These are phyloP conservation scores for Hypoxylon cercidicola DNA, from an alignment of 495 filamentous ascomycete species.

Conservation along the genomic window DNA sequence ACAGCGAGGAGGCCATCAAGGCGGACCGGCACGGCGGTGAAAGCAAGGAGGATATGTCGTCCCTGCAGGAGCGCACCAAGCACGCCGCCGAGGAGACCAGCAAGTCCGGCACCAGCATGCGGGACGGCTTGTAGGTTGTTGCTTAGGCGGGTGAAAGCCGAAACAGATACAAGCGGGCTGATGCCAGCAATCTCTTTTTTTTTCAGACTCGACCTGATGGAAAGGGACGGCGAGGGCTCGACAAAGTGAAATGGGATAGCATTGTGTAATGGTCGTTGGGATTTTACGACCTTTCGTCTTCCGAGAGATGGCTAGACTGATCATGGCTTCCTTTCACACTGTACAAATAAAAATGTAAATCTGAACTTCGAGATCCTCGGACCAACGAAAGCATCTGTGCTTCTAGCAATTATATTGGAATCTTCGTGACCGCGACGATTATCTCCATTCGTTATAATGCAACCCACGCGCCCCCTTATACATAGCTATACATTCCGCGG, in stretches of 20 bases:
- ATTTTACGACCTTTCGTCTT: slow-evolving; percentile 7
- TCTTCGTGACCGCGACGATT: background rate
- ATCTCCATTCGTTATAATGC: background rate
- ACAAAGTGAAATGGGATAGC: slow-evolving; percentile 7
- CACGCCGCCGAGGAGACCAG: slow-evolving; percentile 56
- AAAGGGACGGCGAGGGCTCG: slow-evolving; percentile 15
- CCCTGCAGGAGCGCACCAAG: slow-evolving; percentile 64
- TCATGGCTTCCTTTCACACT: slow-evolving; percentile 25
- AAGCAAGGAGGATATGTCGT: slow-evolving; percentile 48
- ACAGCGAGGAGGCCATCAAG: slow-evolving; percentile 81
- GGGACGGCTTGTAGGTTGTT: slow-evolving; percentile 51
- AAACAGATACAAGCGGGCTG: slow-evolving; percentile 21
- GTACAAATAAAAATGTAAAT: slow-evolving; percentile 28
- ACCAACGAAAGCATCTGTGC: background rate
- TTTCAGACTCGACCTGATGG: slow-evolving; percentile 28
- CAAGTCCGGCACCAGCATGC: slow-evolving; percentile 59
- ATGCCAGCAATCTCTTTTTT: slow-evolving; percentile 1
- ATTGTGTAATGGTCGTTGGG: slow-evolving; percentile 20
- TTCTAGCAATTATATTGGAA: background rate
- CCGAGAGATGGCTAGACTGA: background rate
- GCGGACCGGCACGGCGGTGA: slow-evolving; percentile 52
- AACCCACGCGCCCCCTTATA: too few relatives aligned
- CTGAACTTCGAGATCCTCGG: slow-evolving; percentile 9
- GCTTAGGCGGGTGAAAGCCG: background rate
- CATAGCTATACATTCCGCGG: too few relatives aligned